These are phyloP conservation scores for Beauveria bassiana DNA, from an alignment of 2,329 filamentous ascomycete genomes.

Conservation along the genomic window DNA sequence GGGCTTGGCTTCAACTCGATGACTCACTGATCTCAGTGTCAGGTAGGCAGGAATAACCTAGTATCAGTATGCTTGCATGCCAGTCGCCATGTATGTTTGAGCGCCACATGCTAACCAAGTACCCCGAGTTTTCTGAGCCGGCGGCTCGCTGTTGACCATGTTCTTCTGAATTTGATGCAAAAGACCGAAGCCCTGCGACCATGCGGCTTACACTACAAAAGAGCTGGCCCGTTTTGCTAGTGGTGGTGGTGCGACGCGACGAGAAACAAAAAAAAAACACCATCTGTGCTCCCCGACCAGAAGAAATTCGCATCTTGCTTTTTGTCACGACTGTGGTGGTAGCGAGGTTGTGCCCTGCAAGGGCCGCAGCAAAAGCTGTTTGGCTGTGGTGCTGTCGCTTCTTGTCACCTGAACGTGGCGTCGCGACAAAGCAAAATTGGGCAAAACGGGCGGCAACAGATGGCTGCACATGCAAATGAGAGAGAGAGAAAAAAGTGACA, in stretches of 20 bases:
- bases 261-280: too few species aligned
- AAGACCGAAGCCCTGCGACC: too few species aligned
- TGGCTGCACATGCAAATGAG: neutral
- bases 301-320: too few species aligned
- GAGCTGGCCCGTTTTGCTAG: too few species aligned
- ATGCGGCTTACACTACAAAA: too few species aligned
- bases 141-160: neutral
- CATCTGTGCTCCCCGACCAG: too few species aligned
- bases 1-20: neutral
- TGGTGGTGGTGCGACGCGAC: too few species aligned
- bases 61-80: neutral
- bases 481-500: neutral
- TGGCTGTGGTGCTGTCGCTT: neutral
- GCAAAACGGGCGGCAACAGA: neutral
- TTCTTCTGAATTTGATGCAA: too few species aligned
- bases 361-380: neutral
- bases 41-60: neutral
- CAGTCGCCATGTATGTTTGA: neutral
- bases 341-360: neutral
- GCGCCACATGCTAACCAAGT: neutral
- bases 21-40: slow-evolving; percentile 4
- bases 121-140: neutral
- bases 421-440: neutral
- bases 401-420: slow-evolving; percentile 2
- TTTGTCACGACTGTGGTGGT: neutral